Percentiles rank a stretch among this genome's conserved stretches.
These are phyloP conservation scores for Monosporascus ibericus DNA, from an alignment of 2,329 filamentous ascomycete species.

Conservation along the genomic window DNA sequence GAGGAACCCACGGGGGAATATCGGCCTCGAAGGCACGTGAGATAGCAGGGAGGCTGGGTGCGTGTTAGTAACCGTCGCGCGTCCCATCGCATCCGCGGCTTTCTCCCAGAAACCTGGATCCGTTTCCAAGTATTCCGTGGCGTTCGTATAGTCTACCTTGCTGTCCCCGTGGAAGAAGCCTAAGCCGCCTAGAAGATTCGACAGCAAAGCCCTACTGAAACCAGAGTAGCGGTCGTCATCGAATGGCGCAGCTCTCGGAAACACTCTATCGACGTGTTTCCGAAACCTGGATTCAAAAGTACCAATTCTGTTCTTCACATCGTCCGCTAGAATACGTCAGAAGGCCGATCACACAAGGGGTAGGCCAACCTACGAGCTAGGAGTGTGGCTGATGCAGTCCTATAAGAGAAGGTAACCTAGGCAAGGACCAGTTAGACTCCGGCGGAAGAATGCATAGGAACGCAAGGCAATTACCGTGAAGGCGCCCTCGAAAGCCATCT, in stretches of 20 bases:
- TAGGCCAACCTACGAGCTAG: neutral
- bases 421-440: neutral
- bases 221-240: conserved; percentile 59
- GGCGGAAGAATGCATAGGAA: neutral
- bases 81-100: conserved; percentile 65
- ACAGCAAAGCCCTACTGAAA: conserved; percentile 83
- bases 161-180: conserved; percentile 87
- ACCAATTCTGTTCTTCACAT: neutral
- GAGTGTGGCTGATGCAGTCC: neutral
- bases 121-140: conserved; percentile 82
- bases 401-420: neutral
- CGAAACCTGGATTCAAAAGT: neutral
- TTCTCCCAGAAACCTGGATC: conserved; percentile 91
- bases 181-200: conserved; percentile 83
- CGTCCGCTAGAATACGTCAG: neutral
- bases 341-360: neutral
- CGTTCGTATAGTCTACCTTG: conserved; percentile 78
- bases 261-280: conserved; percentile 35
- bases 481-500: conserved; percentile 58
- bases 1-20: conserved; percentile 88
- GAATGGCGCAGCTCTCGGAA: conserved; percentile 69
- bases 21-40: conserved; percentile 78
- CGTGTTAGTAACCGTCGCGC: conserved; percentile 60
- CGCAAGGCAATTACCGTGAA: conserved; percentile 31
- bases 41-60: conserved; percentile 82